phyloP scores from a whole-genome alignment of 345 rosid genomes.

The Microthlaspi erraticum region DNA sequence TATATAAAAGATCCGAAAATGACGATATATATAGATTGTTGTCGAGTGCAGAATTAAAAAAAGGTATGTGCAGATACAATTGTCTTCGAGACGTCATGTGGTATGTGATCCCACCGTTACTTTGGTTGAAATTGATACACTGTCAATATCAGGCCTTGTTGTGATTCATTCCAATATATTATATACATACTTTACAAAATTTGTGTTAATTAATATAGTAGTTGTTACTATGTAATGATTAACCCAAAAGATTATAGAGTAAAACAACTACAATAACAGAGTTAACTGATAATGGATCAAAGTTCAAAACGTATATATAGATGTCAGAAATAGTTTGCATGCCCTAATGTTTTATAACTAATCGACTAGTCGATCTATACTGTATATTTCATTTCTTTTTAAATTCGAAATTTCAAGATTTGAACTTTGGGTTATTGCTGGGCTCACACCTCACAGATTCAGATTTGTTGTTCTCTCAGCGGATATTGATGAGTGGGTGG shows the following conservation, averaged over 20 bases:
- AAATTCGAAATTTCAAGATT: slow-evolving; percentile 30
- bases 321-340: background rate
- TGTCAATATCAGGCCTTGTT: slow-evolving; percentile 23
- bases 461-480: slow-evolving; percentile 6
- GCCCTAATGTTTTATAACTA: background rate
- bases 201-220: no score
- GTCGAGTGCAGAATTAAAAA: slow-evolving; percentile 11
- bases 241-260: no score
- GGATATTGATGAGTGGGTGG: slow-evolving; percentile 29
- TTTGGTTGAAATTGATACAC: slow-evolving; percentile 32
- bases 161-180: background rate
- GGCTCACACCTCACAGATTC: background rate
- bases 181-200: no score
- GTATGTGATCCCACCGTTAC: slow-evolving; percentile 29
- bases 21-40: slow-evolving; percentile 32
- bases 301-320: background rate
- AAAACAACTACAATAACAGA: no score
- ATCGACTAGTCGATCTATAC: no score
- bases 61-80: background rate
- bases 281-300: background rate
- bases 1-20: slow-evolving; percentile 16
- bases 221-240: no score
- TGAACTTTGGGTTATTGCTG: slow-evolving; percentile 14
- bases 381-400: background rate
- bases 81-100: slow-evolving; percentile 17